phyloP scores from a whole-genome alignment of 1,284 basidiomycete genomes.

The Phellopilus nigrolimitatus region DNA sequence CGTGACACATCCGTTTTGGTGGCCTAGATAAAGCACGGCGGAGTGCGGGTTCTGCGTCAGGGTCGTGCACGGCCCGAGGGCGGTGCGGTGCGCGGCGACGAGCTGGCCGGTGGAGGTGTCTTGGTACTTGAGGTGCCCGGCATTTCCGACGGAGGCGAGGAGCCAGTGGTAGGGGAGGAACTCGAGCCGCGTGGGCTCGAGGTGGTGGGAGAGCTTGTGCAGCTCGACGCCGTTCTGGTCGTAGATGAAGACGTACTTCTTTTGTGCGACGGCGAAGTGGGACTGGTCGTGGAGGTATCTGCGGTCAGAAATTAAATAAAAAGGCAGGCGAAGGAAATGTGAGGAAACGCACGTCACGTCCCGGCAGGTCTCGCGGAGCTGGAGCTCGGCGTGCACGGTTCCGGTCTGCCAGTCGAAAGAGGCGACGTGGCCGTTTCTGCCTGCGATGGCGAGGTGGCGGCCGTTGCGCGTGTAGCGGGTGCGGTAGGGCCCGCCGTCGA shows the following conservation, averaged over 20 bases:
- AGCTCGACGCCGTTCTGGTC: slow-evolving; percentile 93
- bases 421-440: slow-evolving; percentile 83
- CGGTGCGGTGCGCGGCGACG: slow-evolving; percentile 86
- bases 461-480: slow-evolving; percentile 88
- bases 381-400: slow-evolving; percentile 82
- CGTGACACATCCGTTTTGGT: slow-evolving; percentile 88
- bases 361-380: slow-evolving; percentile 83
- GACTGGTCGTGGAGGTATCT: slow-evolving; percentile 92
- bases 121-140: slow-evolving; percentile 93
- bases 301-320: slow-evolving; percentile 27
- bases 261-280: slow-evolving; percentile 94
- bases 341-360: slow-evolving; percentile 71
- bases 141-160: slow-evolving; percentile 83
- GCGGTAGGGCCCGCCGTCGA: slow-evolving; percentile 87
- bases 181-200: slow-evolving; percentile 88
- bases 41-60: slow-evolving; percentile 92
- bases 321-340: background rate
- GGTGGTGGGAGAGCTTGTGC: slow-evolving; percentile 78
- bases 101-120: slow-evolving; percentile 93
- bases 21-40: slow-evolving; percentile 91
- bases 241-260: slow-evolving; percentile 96
- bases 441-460: slow-evolving; percentile 81
- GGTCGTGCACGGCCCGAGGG: slow-evolving; percentile 79
- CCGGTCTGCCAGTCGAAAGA: slow-evolving; percentile 95
- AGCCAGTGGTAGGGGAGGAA: slow-evolving; percentile 97